Evolutionary conservation across 768 basidiomycete species (phyloP), one percentile per base, ranked within the genome.

Genomic region (Auriscalpium orientale): DNA sequence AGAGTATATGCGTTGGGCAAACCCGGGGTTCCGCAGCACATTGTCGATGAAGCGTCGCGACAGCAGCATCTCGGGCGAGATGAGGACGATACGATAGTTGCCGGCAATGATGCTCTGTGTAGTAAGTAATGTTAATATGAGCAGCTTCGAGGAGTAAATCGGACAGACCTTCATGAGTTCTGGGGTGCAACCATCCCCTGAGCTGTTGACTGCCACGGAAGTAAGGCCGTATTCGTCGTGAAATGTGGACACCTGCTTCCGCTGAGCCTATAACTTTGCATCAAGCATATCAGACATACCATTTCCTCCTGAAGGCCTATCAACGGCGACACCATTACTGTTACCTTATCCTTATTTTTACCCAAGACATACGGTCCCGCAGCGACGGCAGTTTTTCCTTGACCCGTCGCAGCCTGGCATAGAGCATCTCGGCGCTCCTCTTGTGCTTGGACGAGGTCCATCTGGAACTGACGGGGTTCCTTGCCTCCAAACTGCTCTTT

Each of bases 251-350:
- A 69, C 69, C 71, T 72, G 43, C 34, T 21, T 37, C 8, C 15
- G 46, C 45, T 20, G 16, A 12, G 5, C 21, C 2, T 15, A 34
- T 13, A 12, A 8, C n/a, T n/a, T 15, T 38, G 8, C 8, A 16
- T 20, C 13, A 10, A 22, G 16, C 55, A 7, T 20, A 55, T 59
- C 60, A 53, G 9, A 18, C 35, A 12, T 13, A 72, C 71, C 65
- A 67, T 66, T 54, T 76, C 72, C 0, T 74, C 69, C 21, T 76
- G 72, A 1, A 76, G 68, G 0, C 71, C 68, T 1, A 75, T 61
- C 1, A 76, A 56, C 2, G 74, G 75, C 8, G 72, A 74, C 0
- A 76, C 65, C 62, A 76, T 63, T 2, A 77, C 57, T 0, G 72
- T 73, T 0, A 73, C 64, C 54, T 65, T 68, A 4, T 67, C 68